These are phyloP conservation scores for Cladosporium sp. DNA, from an alignment of 2,329 filamentous ascomycete species.

Conservation along the genomic window DNA sequence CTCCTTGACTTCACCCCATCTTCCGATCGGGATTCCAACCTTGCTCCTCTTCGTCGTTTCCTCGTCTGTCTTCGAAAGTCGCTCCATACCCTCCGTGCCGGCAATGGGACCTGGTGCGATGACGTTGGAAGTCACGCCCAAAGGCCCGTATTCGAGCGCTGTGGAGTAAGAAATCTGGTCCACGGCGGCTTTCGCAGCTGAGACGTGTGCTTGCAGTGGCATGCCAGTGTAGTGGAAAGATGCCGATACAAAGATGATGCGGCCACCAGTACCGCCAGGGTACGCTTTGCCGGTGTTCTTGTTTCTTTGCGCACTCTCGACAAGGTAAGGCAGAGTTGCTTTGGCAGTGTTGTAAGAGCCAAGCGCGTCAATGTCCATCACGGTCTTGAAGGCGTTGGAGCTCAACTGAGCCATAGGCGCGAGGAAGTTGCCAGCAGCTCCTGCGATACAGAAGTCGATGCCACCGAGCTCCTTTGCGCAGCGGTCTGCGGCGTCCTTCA, in stretches of 20 bases:
- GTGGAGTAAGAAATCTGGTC: conserved; percentile 80
- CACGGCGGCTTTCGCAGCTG: conserved; percentile 86
- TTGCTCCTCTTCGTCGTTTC: conserved; percentile 34
- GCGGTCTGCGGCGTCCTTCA: conserved; percentile 72
- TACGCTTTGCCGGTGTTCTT: conserved; percentile 58
- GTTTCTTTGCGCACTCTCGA: conserved; percentile 68
- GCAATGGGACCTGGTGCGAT: conserved; percentile 85
- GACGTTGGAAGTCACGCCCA: conserved; percentile 82
- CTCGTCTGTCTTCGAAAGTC: conserved; percentile 39
- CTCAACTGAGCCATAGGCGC: conserved; percentile 79
- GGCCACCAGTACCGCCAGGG: conserved; percentile 62
- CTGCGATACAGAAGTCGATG: conserved; percentile 92
- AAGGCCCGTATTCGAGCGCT: conserved; percentile 85
- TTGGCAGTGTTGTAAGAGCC: conserved; percentile 95
- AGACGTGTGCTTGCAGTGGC: conserved; percentile 85
- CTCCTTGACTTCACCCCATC: conserved; percentile 78
- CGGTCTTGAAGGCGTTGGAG: conserved; percentile 87
- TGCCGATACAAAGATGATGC: conserved; percentile 87
- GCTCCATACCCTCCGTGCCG: conserved; percentile 67
- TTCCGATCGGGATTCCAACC: conserved; percentile 65
- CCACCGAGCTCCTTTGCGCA: conserved; percentile 80
- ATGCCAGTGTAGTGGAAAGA: conserved; percentile 88
- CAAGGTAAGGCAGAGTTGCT: conserved; percentile 79
- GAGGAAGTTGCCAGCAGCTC: conserved; percentile 94
- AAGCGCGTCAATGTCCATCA: conserved; percentile 94